Evolutionary conservation across 768 basidiomycete species (phyloP).

Genomic region (Calocybe cyanea): DNA sequence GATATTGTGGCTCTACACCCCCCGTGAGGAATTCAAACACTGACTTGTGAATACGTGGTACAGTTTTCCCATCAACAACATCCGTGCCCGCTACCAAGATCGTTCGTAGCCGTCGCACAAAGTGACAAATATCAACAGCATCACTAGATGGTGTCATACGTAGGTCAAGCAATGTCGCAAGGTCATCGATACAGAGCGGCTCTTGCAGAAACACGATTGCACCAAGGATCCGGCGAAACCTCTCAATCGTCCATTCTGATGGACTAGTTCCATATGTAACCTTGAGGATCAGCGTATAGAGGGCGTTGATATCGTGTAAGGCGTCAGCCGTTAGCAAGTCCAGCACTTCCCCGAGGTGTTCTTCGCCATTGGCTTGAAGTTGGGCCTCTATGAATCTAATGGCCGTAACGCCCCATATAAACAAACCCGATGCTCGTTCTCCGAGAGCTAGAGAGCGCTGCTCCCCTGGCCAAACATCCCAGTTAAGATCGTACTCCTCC

Average conservation of each 20-base stretch:
- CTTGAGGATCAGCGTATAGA: background rate
- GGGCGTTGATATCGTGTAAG: background rate
- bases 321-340: constrained; percentile 7
- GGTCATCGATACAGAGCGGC: background rate
- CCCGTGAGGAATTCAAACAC: background rate
- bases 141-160: background rate
- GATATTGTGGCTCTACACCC: background rate
- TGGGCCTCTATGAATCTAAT: no score
- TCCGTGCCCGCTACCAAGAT: background rate
- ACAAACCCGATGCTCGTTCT: constrained; percentile 5
- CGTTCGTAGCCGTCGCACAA: background rate
- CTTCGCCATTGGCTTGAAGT: constrained; percentile 1
- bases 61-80: background rate
- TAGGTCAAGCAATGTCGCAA: constrained; percentile 6
- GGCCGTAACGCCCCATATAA: no score
- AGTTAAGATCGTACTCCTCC: constrained; percentile 5
- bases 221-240: constrained; percentile 6
- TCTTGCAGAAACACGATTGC: background rate
- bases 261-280: background rate
- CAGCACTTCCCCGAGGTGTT: constrained; percentile 9
- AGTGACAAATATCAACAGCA: background rate
- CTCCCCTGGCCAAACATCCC: background rate
- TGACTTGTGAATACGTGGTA: background rate
- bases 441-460: constrained; percentile 2
- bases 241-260: constrained; percentile 12